These are phyloP conservation scores for Metarhizium rileyi DNA, from an alignment of 2,329 filamentous ascomycete genomes.

Conservation along the genomic window DNA sequence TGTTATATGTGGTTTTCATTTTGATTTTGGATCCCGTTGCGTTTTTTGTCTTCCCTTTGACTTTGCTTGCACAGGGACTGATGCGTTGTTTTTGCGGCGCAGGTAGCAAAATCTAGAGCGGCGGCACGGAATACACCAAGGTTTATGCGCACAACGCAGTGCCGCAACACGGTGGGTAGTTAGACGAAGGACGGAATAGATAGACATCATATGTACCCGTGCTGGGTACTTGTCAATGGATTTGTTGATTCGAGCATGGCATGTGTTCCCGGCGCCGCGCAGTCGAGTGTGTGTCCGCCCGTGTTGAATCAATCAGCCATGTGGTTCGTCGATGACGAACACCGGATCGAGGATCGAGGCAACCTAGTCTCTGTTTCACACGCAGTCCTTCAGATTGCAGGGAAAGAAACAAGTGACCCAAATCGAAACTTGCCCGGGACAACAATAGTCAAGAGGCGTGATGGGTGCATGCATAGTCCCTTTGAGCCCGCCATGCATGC, in stretches of 20 bases:
- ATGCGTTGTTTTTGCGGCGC: neutral
- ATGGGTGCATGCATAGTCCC: too few relatives aligned
- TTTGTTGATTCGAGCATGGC: neutral
- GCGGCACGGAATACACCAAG: neutral
- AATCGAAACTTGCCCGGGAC: too few relatives aligned
- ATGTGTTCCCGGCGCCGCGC: neutral
- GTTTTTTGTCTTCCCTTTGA: neutral
- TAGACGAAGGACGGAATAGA: neutral
- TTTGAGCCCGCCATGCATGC: neutral
- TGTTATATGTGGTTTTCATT: neutral
- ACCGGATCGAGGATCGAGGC: too few relatives aligned
- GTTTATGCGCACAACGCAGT: neutral
- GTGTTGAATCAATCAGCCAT: too few relatives aligned
- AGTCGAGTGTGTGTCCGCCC: neutral
- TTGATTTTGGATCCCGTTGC: neutral
- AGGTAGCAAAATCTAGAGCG: constrained; percentile 3
- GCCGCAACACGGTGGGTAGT: neutral
- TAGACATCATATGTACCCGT: neutral
- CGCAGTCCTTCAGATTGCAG: too few relatives aligned
- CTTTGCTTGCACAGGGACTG: neutral
- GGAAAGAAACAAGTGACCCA: too few relatives aligned
- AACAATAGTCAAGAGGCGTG: too few relatives aligned
- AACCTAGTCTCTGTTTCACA: too few relatives aligned
- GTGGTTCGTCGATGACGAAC: too few relatives aligned
- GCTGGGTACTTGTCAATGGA: neutral